Evolutionary conservation across 164 flowering plant genomes (phyloP), one percentile per base, ranked within the genome.

Genomic region (Tetracentron sinense): DNA sequence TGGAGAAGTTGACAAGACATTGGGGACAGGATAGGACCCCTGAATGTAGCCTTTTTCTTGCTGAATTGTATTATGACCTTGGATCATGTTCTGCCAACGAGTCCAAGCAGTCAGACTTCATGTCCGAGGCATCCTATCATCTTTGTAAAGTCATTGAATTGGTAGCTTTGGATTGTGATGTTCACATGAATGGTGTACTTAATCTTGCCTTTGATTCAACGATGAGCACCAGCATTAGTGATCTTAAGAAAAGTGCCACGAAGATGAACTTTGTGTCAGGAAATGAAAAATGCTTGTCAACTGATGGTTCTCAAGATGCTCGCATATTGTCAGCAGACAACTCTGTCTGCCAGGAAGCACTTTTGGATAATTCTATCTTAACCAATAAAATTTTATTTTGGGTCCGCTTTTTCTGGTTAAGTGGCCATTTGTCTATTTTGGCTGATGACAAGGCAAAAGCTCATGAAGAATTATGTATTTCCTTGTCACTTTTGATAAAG

Each of bases 141-240:
- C 88, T 94, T 63, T 91, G 93, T 75, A 91, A 89, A 73, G 78
- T 94, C 66, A 81, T 89, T 63, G 99, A 88, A 69, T 74, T 82
- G 21, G 87, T 89, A 33, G 84, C 96, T 72, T 69, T 83, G 67
- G 85, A 81, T 49, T 72, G 65, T 72, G 75, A 90, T 28, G 65
- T 68, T 28, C 31, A 71, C 46, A 62, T 54, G 54, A 75, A 56
- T 54, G 69, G 64, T 60, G 50, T 47, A 49, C 30, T 20, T 52
- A 57, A 48, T 66, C 15, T 51, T 54, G 60, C 50, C 21, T 33
- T 31, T 47, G 68, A 56, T 22, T 49, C 53, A 35, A 38, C 23
- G 22, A 44, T 58, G 46, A 23, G 12, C 2, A 27, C 47, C 28
- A 50, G 49, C 38, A 53, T 28, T 38, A 53, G 14, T 56, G 47